Percentiles rank a stretch among this genome's conserved stretches.
Conservation (phyloP, 2,329 filamentous ascomycete genomes). For the Zymoseptoria pseudotritici region DNA sequence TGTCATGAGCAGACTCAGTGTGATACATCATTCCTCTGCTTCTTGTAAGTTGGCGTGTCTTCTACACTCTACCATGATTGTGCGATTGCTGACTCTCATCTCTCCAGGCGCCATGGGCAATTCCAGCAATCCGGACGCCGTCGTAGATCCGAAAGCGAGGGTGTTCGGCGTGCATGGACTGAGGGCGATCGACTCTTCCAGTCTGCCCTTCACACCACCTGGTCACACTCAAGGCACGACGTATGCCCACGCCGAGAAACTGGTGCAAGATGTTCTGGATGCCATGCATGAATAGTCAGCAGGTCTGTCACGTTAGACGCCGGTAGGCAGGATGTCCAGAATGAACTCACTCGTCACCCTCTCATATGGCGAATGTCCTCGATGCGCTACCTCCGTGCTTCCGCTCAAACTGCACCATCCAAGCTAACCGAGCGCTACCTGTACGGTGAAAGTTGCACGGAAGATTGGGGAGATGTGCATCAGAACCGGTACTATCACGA, state of each 20-base stretch:
- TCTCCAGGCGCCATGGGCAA: slow-evolving; percentile 18
- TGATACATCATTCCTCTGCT: slow-evolving; percentile 13
- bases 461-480: too few relatives aligned
- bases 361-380: too few relatives aligned
- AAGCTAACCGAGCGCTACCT: too few relatives aligned
- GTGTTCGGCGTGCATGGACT: slow-evolving; percentile 34
- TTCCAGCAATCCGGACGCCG: slow-evolving; percentile 27
- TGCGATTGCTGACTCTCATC: not conserved
- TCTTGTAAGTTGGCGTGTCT: slow-evolving; percentile 1
- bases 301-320: too few relatives aligned
- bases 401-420: too few relatives aligned
- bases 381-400: too few relatives aligned
- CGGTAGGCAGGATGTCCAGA: too few relatives aligned
- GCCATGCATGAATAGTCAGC: not conserved
- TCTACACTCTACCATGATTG: not conserved
- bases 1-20: slow-evolving; percentile 16
- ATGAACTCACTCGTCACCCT: too few relatives aligned
- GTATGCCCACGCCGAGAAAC: slow-evolving; percentile 16
- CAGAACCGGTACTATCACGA: too few relatives aligned
- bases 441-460: too few relatives aligned
- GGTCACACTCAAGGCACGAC: slow-evolving; percentile 27
- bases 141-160: slow-evolving; percentile 32
- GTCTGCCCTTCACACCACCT: slow-evolving; percentile 30
- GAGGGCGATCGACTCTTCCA: slow-evolving; percentile 33
- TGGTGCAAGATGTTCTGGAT: slow-evolving; percentile 13